phyloP scores from a whole-genome alignment of 1,284 basidiomycete genomes.

The Lentinula novae-zelandiae region DNA sequence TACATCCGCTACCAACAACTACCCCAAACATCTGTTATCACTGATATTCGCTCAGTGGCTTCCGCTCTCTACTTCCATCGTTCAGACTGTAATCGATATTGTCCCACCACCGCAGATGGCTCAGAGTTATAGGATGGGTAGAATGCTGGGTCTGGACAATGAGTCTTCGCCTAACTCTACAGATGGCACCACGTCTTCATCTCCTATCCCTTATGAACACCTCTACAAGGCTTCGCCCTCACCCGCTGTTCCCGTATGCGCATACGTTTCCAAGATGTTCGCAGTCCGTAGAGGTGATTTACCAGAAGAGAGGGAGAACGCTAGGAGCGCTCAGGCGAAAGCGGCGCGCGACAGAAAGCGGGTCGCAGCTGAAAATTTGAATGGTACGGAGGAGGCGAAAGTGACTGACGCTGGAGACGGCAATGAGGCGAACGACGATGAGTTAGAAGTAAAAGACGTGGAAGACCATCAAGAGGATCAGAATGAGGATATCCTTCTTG shows the following conservation, averaged over 20 bases:
- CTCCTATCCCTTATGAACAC: conserved; percentile 31
- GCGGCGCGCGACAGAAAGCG: conserved; percentile 40
- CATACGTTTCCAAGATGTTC: conserved; percentile 99
- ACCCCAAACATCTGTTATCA: conserved; percentile 79
- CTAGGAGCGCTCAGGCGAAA: conserved; percentile 87
- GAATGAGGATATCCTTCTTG: conserved; percentile 67
- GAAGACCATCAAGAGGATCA: not conserved
- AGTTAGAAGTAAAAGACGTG: not conserved
- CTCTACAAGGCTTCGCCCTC: conserved; percentile 36
- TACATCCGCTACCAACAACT: conserved; percentile 47
- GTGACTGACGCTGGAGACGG: conserved; percentile 10
- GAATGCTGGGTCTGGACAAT: conserved; percentile 62
- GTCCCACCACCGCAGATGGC: conserved; percentile 86
- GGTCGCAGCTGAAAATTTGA: conserved; percentile 16
- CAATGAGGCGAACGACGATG: not conserved
- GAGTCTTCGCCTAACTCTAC: not conserved
- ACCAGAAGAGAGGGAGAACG: conserved; percentile 80
- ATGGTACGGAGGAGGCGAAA: conserved; percentile 17
- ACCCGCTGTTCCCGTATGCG: conserved; percentile 63
- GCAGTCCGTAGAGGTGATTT: conserved; percentile 79
- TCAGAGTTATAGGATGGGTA: conserved; percentile 83
- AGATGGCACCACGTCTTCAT: not conserved
- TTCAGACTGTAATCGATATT: conserved; percentile 89
- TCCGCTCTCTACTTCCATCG: conserved; percentile 89
- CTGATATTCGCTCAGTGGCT: conserved; percentile 96